Base-by-base conservation (phyloP, 129 eudicot genomes). In the Saussurea involucrata region DNA sequence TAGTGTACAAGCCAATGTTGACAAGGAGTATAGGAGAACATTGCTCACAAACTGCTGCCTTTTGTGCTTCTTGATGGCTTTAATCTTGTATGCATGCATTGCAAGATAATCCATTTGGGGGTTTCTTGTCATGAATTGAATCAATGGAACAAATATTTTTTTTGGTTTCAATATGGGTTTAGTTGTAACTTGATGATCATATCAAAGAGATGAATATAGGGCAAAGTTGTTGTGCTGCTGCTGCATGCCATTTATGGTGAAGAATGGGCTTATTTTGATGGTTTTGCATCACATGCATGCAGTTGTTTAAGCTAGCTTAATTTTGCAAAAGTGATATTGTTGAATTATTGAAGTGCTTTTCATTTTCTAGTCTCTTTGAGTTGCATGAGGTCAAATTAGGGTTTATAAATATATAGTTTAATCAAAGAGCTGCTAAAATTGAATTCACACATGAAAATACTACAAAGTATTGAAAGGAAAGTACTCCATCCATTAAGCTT, bases 21-120 rank as follows among this genome's bases (percentile, higher is more conserved):
- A 74, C 63, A 88, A 69, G 13, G 81, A 71, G 78, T 88, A 88
- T 60, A 88, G 61, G 44, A 86, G 20, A 53, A 88, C 17, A 61
- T 76, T 86, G 76, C 76, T 78, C 40, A 83, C 24, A 68, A 83
- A 65, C 34, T 88, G 85, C 63, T 88, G 89, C 73, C 88, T 81
- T 78, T 83, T 88, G 84, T 88, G 79, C 72, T 73, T 83, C 70
- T 80, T 88, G 76, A 77, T 78, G 33, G 85, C 87, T 32, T 85
- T 81, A 53, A 83, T 78, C 77, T 80, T 88, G 70, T 83, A 83
- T 66, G 86, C 86, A 71, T 87, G 87, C 69, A 82, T 72, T 37
- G 63, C 77, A 15, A 77, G 80, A 28, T 84, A 78, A 74, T 85
- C 87, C 92, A 85, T 87, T 70, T 53, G 49, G n/a, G 8, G 22